Percentiles rank a stretch among this genome's conserved stretches.
Conservation (phyloP, 768 basidiomycete species). For the Jaapia argillacea region DNA sequence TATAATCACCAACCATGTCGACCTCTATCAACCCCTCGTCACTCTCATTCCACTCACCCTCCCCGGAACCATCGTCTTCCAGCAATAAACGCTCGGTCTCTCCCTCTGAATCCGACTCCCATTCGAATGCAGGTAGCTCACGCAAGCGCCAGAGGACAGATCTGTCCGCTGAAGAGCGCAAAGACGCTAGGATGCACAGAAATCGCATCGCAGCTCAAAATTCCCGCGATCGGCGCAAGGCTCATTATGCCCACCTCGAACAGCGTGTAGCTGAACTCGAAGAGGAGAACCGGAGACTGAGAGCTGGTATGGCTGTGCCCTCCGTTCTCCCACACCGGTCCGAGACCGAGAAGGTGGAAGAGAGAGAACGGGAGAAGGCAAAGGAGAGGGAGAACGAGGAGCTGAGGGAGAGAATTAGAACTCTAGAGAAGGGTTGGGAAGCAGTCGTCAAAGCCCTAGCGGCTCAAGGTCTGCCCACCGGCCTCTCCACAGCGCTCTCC, state of each 20-base stretch:
- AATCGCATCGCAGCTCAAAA: constrained; percentile 93
- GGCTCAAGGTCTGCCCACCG: constrained; percentile 52
- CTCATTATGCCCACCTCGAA: constrained; percentile 86
- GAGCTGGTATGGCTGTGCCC: constrained; percentile 34
- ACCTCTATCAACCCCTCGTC: background rate
- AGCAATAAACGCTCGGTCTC: constrained; percentile 4
- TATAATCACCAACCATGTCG: too few relatives aligned
- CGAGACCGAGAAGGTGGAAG: constrained; percentile 21
- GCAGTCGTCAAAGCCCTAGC: constrained; percentile 68
- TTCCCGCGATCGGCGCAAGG: constrained; percentile 84
- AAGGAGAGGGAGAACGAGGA: constrained; percentile 64
- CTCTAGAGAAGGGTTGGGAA: constrained; percentile 76
- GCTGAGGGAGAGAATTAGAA: constrained; percentile 64
- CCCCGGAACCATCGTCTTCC: background rate
- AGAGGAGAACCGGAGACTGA: constrained; percentile 73
- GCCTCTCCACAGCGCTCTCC: constrained; percentile 9
- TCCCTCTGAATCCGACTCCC: constrained; percentile 5
- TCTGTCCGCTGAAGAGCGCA: constrained; percentile 63
- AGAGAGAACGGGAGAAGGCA: constrained; percentile 26
- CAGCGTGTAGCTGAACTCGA: constrained; percentile 83
- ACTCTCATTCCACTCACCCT: background rate
- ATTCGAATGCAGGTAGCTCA: constrained; percentile 32
- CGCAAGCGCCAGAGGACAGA: constrained; percentile 69
- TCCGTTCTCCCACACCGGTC: constrained; percentile 18
- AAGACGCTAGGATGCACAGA: constrained; percentile 81